Percentiles rank a stretch among this genome's conserved stretches.
Conservation (phyloP, 108 stramenopile species). For the Pseudonitzschia pungens region DNA sequence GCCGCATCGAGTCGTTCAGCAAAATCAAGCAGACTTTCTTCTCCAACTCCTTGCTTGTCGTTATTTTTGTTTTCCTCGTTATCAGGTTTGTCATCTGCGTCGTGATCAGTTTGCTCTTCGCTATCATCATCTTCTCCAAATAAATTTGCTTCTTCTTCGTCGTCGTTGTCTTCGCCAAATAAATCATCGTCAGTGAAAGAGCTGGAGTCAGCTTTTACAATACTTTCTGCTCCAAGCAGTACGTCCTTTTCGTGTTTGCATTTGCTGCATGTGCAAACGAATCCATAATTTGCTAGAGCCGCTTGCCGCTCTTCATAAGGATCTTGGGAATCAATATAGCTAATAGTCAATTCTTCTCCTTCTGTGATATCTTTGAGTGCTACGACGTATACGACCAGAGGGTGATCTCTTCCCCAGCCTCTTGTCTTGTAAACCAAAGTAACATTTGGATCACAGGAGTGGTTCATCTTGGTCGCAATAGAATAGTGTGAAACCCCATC, state of each 20-base stretch:
- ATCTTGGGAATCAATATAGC: slow-evolving; percentile 63
- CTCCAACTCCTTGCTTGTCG: slow-evolving; percentile 8
- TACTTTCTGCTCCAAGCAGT: neutral
- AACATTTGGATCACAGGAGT: slow-evolving; percentile 78
- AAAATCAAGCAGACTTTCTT: slow-evolving; percentile 17
- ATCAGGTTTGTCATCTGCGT: slow-evolving; percentile 9
- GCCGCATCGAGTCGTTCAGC: slow-evolving; percentile 35
- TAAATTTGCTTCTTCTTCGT: slow-evolving; percentile 19
- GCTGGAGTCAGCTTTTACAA: neutral
- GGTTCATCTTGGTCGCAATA: slow-evolving; percentile 85
- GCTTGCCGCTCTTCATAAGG: slow-evolving; percentile 44
- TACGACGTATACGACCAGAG: slow-evolving; percentile 60
- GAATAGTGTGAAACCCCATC: slow-evolving; percentile 87
- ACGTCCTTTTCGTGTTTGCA: slow-evolving; percentile 37
- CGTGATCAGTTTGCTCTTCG: slow-evolving; percentile 10
- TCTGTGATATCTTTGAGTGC: slow-evolving; percentile 59
- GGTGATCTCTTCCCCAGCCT: slow-evolving; percentile 47
- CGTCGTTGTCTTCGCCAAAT: slow-evolving; percentile 47
- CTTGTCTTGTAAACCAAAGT: slow-evolving; percentile 48
- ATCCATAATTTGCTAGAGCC: slow-evolving; percentile 78
- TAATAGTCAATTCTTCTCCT: slow-evolving; percentile 83
- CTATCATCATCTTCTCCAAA: slow-evolving; percentile 22
- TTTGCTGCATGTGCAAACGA: slow-evolving; percentile 63
- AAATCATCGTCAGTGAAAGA: slow-evolving; percentile 26
- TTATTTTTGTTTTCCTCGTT: neutral